phyloP scores from a whole-genome alignment of 2,329 filamentous ascomycete genomes.

The Colletotrichum musae region DNA sequence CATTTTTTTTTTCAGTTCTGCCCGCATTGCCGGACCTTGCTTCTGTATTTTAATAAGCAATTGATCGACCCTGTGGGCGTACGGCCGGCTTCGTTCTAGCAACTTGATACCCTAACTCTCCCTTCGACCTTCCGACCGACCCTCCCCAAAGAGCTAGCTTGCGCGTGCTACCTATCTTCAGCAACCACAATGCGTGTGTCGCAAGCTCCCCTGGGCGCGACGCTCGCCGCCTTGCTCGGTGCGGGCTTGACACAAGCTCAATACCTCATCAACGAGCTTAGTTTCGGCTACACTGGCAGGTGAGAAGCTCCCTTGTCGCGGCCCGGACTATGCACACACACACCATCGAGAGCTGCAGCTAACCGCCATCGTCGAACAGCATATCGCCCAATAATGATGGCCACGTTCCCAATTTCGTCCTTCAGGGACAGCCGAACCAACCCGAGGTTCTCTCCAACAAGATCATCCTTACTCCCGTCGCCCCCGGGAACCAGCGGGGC shows the following conservation, averaged over 20 bases:
- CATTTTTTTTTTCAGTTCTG: conserved; percentile 31
- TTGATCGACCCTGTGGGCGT: conserved; percentile 35
- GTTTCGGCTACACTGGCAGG: conserved; percentile 81
- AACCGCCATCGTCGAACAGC: conserved; percentile 24
- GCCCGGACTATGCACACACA: background rate
- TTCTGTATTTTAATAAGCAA: conserved; percentile 37
- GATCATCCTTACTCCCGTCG: conserved; percentile 89
- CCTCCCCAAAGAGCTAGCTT: conserved; percentile 19
- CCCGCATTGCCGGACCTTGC: conserved; percentile 33
- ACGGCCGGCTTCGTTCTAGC: conserved; percentile 36
- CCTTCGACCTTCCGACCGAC: background rate
- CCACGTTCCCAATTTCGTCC: conserved; percentile 66
- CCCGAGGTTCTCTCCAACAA: conserved; percentile 87
- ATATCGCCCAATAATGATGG: conserved; percentile 40
- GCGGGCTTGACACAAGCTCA: conserved; percentile 71
- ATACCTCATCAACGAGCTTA: conserved; percentile 79
- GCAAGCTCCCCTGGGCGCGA: conserved; percentile 45
- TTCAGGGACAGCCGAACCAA: conserved; percentile 68
- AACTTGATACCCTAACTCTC: conserved; percentile 28
- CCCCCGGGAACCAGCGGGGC: conserved; percentile 87
- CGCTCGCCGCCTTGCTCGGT: conserved; percentile 59
- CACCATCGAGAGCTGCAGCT: conserved; percentile 3
- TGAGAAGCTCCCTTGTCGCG: conserved; percentile 52
- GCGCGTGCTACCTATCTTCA: conserved; percentile 14
- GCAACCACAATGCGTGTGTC: conserved; percentile 59